Evolutionary conservation across 495 filamentous ascomycete species (phyloP).

Genomic region (Penicillium alfredii): DNA sequence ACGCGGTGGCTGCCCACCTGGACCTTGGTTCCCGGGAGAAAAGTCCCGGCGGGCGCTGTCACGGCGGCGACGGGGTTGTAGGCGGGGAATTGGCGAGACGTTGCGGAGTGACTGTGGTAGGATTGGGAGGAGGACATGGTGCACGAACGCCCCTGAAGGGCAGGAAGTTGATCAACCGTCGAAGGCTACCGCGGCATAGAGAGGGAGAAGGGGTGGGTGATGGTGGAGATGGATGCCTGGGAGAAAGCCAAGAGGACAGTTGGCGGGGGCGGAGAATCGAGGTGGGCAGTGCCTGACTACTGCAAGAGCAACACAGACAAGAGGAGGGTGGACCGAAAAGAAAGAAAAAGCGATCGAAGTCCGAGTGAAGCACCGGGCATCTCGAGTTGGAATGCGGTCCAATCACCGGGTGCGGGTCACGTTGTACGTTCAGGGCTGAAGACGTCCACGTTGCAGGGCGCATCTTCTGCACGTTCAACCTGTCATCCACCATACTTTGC

Average conservation of each 20-base stretch:
- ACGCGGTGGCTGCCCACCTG: slow-evolving; percentile 90
- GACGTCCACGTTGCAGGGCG: no score
- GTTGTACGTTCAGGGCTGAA: no score
- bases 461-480: no score
- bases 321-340: slow-evolving; percentile 5
- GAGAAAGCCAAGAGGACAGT: slow-evolving; percentile 22
- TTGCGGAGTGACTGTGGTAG: slow-evolving; percentile 28
- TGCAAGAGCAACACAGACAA: slow-evolving; percentile 4
- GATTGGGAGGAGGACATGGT: slow-evolving; percentile 34
- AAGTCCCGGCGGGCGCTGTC: slow-evolving; percentile 76
- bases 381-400: slow-evolving; percentile 17
- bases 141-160: slow-evolving; percentile 25
- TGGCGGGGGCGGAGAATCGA: slow-evolving; percentile 20
- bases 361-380: slow-evolving; percentile 8
- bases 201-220: slow-evolving; percentile 2
- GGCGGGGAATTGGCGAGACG: slow-evolving; percentile 28
- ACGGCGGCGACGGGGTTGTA: slow-evolving; percentile 37
- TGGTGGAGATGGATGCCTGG: slow-evolving; percentile 14
- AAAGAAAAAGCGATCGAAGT: slow-evolving; percentile 7
- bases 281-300: slow-evolving; percentile 20
- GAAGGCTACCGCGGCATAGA: slow-evolving; percentile 25
- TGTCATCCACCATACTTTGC: no score
- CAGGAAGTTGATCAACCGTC: slow-evolving; percentile 7
- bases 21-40: slow-evolving; percentile 89
- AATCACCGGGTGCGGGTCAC: slow-evolving; percentile 27